Evolutionary conservation across 768 basidiomycete species (phyloP).

Genomic region (Trametes cinnabarina): DNA sequence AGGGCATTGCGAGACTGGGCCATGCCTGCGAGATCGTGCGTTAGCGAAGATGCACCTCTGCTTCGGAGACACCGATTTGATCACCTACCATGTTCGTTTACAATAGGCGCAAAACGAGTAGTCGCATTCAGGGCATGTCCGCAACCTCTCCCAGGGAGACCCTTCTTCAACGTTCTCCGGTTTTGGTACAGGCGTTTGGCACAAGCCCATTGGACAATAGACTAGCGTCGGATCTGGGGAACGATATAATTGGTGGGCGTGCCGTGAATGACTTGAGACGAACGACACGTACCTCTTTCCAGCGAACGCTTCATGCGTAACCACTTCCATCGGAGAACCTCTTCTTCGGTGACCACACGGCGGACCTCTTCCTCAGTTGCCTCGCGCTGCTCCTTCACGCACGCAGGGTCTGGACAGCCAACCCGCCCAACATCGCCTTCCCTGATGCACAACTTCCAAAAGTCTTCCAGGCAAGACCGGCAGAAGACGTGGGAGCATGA

Average conservation of each 20-base stretch:
- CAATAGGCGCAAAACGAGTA: constrained; percentile 87
- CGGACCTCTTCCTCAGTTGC: constrained; percentile 72
- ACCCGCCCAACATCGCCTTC: constrained; percentile 79
- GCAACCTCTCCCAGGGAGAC: constrained; percentile 67
- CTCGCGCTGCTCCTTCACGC: constrained; percentile 62
- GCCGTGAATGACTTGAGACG: background rate
- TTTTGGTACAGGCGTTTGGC: constrained; percentile 75
- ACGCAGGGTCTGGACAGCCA: constrained; percentile 76
- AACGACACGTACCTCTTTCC: constrained; percentile 56
- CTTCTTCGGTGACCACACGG: constrained; percentile 62
- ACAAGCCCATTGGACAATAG: constrained; percentile 76
- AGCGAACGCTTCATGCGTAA: constrained; percentile 66
- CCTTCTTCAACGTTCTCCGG: constrained; percentile 52
- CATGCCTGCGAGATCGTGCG: constrained; percentile 60
- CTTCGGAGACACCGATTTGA: background rate
- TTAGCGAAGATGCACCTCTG: background rate
- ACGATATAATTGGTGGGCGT: background rate
- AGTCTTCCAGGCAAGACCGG: constrained; percentile 71
- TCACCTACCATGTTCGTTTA: constrained; percentile 69
- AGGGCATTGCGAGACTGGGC: constrained; percentile 68
- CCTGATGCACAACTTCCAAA: constrained; percentile 77
- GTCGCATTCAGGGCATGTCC: constrained; percentile 66
- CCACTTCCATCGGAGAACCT: constrained; percentile 74
- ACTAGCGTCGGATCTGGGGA: constrained; percentile 70
- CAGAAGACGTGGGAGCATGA: constrained; percentile 82